Evolutionary conservation across 73 alveolate species (phyloP).

Genomic region (Paramecium pentaurelia): DNA sequence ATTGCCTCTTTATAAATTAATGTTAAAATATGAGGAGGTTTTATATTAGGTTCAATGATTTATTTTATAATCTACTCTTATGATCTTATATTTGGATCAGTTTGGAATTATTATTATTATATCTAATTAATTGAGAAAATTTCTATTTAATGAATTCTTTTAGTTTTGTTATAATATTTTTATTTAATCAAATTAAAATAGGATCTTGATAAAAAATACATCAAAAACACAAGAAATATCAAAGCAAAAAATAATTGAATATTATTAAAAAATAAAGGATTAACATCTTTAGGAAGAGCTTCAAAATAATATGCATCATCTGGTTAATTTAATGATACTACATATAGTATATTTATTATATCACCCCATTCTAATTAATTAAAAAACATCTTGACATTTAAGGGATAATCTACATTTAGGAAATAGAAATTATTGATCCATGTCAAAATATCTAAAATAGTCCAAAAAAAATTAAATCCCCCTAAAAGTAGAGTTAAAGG

Average conservation of each 20-base stretch:
- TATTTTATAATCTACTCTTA: not conserved
- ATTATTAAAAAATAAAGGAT: not conserved
- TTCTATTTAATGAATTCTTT: not conserved
- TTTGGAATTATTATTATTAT: not conserved
- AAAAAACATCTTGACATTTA: not conserved
- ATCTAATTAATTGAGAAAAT: not conserved
- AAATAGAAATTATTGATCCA: conserved; percentile 23
- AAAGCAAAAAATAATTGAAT: not conserved
- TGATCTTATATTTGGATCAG: not conserved
- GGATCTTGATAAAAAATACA: not conserved
- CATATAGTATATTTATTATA: not conserved
- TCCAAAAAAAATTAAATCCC: not conserved
- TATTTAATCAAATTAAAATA: not conserved
- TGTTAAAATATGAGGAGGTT: not conserved
- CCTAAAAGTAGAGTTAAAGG: not conserved
- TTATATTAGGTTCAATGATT: not conserved
- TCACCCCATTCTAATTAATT: not conserved
- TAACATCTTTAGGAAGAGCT: not conserved
- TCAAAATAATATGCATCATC: conserved; percentile 12
- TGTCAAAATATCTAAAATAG: not conserved
- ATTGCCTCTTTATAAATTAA: not conserved
- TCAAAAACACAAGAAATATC: not conserved
- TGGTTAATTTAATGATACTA: not conserved
- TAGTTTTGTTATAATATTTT: not conserved
- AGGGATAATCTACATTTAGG: not conserved